Conservation (phyloP, 106 monocot genomes). For the Posidonia australis region DNA sequence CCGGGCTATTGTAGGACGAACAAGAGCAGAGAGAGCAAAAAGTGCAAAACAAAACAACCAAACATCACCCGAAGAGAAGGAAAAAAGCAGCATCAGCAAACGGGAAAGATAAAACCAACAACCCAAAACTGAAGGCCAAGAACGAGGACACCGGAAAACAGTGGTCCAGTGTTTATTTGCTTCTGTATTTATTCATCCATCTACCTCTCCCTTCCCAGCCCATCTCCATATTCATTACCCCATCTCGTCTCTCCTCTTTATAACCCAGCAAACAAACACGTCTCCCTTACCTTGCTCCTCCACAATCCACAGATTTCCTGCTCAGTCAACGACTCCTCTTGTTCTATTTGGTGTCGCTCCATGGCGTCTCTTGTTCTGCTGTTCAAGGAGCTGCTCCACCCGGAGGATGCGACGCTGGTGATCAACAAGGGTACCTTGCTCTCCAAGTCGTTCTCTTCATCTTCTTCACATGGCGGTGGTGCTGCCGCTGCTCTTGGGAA, state of each 20-base stretch:
- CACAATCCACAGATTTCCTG: neutral
- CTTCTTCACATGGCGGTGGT: neutral
- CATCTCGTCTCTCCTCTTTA: neutral
- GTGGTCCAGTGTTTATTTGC: neutral
- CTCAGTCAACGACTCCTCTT: too few relatives aligned
- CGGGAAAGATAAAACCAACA: neutral
- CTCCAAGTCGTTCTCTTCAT: neutral
- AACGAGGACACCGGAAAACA: neutral
- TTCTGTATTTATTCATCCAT: neutral
- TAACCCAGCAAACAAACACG: neutral
- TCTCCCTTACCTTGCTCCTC: neutral
- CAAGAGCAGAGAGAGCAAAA: too few relatives aligned
- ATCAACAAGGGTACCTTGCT: neutral
- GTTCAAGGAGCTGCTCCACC: constrained; percentile 17
- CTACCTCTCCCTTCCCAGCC: neutral
- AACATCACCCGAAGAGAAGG: neutral
- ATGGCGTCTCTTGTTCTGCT: constrained; percentile 23
- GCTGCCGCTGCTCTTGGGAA: neutral
- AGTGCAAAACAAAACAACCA: too few relatives aligned
- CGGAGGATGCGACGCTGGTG: constrained; percentile 12
- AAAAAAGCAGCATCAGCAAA: neutral
- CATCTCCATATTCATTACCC: neutral
- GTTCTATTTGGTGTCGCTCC: too few relatives aligned
- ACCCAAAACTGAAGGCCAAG: neutral
- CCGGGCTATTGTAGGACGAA: too few relatives aligned